Evolutionary conservation across 2,329 filamentous ascomycete species (phyloP).

Genomic region (Lasiodiplodia hormozganensis): DNA sequence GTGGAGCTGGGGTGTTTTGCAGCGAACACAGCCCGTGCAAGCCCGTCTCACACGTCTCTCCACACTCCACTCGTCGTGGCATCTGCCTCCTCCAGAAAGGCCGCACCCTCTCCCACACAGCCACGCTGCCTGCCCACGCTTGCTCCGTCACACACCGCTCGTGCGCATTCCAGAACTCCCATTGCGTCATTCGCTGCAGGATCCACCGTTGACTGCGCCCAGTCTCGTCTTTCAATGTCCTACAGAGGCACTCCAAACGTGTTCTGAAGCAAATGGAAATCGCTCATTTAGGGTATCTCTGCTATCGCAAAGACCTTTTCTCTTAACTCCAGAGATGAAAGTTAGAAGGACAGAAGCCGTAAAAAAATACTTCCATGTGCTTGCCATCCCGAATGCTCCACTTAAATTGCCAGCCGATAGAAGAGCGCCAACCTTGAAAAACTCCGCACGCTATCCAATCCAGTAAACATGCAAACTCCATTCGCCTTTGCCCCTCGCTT

Average conservation of each 20-base stretch:
- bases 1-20: neutral
- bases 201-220: too few species aligned
- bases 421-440: neutral
- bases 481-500: neutral
- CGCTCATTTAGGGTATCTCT: constrained; percentile 18
- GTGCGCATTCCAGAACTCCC: too few species aligned
- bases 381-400: neutral
- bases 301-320: constrained; percentile 10
- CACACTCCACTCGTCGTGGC: too few species aligned
- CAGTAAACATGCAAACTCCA: neutral
- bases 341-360: neutral
- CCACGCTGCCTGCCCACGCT: too few species aligned
- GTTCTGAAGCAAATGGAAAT: neutral
- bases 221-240: too few species aligned
- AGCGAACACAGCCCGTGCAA: neutral
- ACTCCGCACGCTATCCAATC: neutral
- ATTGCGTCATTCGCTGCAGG: too few species aligned
- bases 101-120: too few species aligned
- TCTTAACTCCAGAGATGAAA: neutral
- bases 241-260: too few species aligned
- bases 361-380: neutral
- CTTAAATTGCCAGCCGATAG: neutral
- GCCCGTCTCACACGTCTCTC: too few species aligned
- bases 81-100: too few species aligned
- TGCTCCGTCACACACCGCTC: too few species aligned